A percentile compares a stretch with the other conserved stretches of the same genome.
Evolutionary conservation across 257 asterid species (phyloP).

Genomic region (Ilex aquifolium): DNA sequence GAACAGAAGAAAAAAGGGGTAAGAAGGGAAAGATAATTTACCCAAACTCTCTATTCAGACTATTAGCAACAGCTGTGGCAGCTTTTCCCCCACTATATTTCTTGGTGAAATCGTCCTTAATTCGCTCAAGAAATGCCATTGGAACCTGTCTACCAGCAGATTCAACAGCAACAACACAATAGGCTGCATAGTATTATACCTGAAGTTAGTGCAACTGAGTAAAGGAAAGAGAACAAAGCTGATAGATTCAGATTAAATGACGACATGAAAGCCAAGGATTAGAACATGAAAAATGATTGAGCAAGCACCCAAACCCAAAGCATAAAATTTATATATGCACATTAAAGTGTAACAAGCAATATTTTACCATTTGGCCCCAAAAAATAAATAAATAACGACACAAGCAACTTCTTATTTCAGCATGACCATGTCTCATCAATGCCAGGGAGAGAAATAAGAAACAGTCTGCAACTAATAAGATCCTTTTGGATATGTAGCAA

Average conservation of each 20-base stretch:
- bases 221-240: not conserved
- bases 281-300: not conserved
- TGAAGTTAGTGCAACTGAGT: not conserved
- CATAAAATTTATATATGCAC: too few relatives aligned
- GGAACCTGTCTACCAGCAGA: not conserved
- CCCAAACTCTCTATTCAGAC: too few relatives aligned
- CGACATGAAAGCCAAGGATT: not conserved
- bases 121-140: not conserved
- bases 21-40: too few relatives aligned
- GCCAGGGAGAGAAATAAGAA: too few relatives aligned
- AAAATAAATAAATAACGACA: too few relatives aligned
- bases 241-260: not conserved
- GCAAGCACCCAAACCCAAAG: too few relatives aligned
- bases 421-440: too few relatives aligned
- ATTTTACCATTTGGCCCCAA: not conserved
- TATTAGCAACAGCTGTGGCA: not conserved
- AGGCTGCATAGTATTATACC: not conserved
- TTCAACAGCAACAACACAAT: not conserved
- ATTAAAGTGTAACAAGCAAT: not conserved
- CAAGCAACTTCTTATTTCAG: too few relatives aligned
- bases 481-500: too few relatives aligned
- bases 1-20: too few relatives aligned
- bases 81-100: not conserved
- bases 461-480: too few relatives aligned
- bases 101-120: not conserved